Percentiles rank a stretch among this genome's conserved stretches.
phyloP scores from a whole-genome alignment of 2,329 filamentous ascomycete genomes.

The Paecilomyces formosus region DNA sequence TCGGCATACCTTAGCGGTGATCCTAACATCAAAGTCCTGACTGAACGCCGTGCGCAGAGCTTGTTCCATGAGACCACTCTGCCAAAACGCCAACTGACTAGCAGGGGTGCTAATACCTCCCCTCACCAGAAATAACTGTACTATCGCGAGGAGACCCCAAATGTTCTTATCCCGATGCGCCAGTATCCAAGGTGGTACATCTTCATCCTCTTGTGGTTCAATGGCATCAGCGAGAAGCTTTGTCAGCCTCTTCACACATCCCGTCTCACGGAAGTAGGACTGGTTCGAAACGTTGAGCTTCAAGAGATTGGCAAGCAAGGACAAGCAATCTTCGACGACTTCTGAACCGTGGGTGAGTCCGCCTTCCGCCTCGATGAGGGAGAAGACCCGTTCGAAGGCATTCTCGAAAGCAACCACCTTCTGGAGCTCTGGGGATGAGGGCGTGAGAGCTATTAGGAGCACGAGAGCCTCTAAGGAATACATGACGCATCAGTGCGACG shows the following conservation, averaged over 20 bases:
- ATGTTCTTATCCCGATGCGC: slow-evolving; percentile 80
- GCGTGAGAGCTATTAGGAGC: slow-evolving; percentile 82
- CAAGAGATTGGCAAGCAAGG: slow-evolving; percentile 81
- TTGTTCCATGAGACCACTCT: slow-evolving; percentile 70
- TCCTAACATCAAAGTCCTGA: slow-evolving; percentile 61
- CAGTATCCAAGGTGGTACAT: slow-evolving; percentile 66
- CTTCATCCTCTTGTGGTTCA: slow-evolving; percentile 47
- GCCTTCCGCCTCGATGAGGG: slow-evolving; percentile 74
- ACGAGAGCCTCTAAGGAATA: slow-evolving; percentile 59
- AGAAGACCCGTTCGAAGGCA: slow-evolving; percentile 81
- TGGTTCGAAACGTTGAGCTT: slow-evolving; percentile 87
- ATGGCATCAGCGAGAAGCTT: slow-evolving; percentile 58
- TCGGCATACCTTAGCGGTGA: slow-evolving; percentile 65
- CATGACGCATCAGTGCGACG: slow-evolving; percentile 8
- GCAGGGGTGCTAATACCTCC: slow-evolving; percentile 73
- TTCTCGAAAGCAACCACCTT: slow-evolving; percentile 95
- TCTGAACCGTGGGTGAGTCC: slow-evolving; percentile 75
- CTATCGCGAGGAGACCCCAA: slow-evolving; percentile 79
- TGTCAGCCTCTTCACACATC: slow-evolving; percentile 66
- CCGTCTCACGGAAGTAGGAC: slow-evolving; percentile 85
- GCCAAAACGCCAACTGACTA: slow-evolving; percentile 82
- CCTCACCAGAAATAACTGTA: slow-evolving; percentile 74
- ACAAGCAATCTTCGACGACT: slow-evolving; percentile 85
- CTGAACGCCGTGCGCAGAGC: slow-evolving; percentile 79
- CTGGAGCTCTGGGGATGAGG: slow-evolving; percentile 78